These are phyloP conservation scores for Endotrypanum monterogeii DNA, from an alignment of 208 protist species.

Conservation along the genomic window DNA sequence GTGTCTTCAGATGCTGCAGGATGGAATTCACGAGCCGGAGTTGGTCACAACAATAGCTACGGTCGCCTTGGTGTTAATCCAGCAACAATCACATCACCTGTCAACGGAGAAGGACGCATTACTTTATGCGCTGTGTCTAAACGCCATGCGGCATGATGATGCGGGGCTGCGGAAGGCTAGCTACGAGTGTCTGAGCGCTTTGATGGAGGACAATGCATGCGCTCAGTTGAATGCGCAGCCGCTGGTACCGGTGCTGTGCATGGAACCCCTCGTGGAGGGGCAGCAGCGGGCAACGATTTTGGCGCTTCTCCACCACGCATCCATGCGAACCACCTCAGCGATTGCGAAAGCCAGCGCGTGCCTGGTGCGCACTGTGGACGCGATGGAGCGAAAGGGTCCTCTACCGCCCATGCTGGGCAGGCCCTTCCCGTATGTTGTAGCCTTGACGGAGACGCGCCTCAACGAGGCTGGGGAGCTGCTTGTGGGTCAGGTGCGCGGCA, in stretches of 20 bases:
- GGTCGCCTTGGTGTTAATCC: conserved; percentile 66
- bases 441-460: conserved; percentile 71
- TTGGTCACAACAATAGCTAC: conserved; percentile 52
- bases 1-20: conserved; percentile 57
- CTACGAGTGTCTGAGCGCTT: conserved; percentile 51
- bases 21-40: conserved; percentile 36
- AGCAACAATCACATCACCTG: conserved; percentile 31
- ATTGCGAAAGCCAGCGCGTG: conserved; percentile 60
- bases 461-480: conserved; percentile 75
- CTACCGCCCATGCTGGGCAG: conserved; percentile 55
- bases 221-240: conserved; percentile 47
- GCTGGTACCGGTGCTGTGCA: conserved; percentile 39
- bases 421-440: conserved; percentile 69
- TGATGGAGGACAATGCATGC: conserved; percentile 57
- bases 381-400: conserved; percentile 55
- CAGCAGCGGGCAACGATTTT: conserved; percentile 70
- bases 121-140: conserved; percentile 73
- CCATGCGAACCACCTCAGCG: conserved; percentile 36
- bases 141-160: conserved; percentile 33
- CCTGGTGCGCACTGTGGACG: conserved; percentile 50
- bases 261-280: conserved; percentile 58
- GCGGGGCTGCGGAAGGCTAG: conserved; percentile 54
- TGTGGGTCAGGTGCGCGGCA: conserved; percentile 86
- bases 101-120: conserved; percentile 51
- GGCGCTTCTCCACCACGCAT: conserved; percentile 57